Percentiles rank a stretch among this genome's conserved stretches.
Evolutionary conservation across 805 yeast species (phyloP).

Genomic region (Kodamaea fukazawae): DNA sequence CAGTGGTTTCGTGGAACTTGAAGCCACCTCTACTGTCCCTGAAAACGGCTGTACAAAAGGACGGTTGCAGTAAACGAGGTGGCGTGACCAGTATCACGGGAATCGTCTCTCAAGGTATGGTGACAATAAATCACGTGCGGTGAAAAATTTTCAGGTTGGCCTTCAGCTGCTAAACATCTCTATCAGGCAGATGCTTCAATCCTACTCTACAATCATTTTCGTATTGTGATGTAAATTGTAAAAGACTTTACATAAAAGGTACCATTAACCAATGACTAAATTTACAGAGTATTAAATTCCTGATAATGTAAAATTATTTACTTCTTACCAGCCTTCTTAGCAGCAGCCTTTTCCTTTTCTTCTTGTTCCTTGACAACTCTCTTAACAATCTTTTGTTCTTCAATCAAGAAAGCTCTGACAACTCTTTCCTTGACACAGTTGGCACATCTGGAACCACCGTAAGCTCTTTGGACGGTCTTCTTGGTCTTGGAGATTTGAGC

Average conservation of each 20-base stretch:
- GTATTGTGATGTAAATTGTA: slow-evolving; percentile 1
- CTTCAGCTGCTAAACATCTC: too few species aligned
- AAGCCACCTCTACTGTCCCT: too few species aligned
- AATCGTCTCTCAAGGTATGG: too few species aligned
- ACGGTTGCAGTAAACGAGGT: too few species aligned
- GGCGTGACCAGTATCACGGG: too few species aligned
- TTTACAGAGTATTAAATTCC: slow-evolving; percentile 10
- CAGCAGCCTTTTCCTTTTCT: slow-evolving; percentile 70
- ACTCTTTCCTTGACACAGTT: slow-evolving; percentile 99
- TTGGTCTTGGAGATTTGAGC: slow-evolving; percentile 92
- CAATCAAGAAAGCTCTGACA: slow-evolving; percentile 98
- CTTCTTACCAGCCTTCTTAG: slow-evolving; percentile 34
- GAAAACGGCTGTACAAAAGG: too few species aligned
- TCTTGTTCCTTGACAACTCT: slow-evolving; percentile 97
- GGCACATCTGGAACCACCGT: slow-evolving; percentile 99
- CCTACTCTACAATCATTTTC: background rate
- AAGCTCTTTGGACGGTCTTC: slow-evolving; percentile 98
- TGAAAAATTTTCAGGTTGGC: too few species aligned
- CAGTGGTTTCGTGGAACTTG: too few species aligned
- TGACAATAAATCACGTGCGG: too few species aligned
- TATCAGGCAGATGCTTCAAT: too few species aligned
- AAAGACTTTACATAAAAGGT: slow-evolving; percentile 14
- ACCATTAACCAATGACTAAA: slow-evolving; percentile 15
- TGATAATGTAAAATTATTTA: slow-evolving; percentile 16
- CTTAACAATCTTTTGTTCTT: slow-evolving; percentile 99